A percentile compares a stretch with the other conserved stretches of the same genome.
Evolutionary conservation across 129 eudicot genomes (phyloP).

Genomic region (Chrysanthemum makinoi): DNA sequence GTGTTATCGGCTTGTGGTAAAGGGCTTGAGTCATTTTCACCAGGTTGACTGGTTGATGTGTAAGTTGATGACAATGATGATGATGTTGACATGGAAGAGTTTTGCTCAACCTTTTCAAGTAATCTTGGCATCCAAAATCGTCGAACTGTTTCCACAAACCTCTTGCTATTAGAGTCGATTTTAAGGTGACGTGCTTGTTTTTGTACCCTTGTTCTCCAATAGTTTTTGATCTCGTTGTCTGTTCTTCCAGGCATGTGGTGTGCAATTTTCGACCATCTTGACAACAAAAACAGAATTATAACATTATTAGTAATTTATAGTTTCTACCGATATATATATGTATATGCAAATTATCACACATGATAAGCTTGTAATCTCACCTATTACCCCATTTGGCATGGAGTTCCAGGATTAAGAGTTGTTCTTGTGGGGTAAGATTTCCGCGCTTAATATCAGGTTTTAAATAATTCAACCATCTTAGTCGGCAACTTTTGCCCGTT

Average conservation of each 20-base stretch:
- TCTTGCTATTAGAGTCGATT: slow-evolving; percentile 46
- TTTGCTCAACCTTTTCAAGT: slow-evolving; percentile 40
- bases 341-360: neutral
- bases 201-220: slow-evolving; percentile 68
- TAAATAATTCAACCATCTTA: slow-evolving; percentile 65
- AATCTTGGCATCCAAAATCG: slow-evolving; percentile 50
- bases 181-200: slow-evolving; percentile 62
- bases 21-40: slow-evolving; percentile 11
- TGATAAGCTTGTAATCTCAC: slow-evolving; percentile 22
- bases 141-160: slow-evolving; percentile 43
- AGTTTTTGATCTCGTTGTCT: slow-evolving; percentile 68
- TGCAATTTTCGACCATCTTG: slow-evolving; percentile 70
- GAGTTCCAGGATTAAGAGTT: slow-evolving; percentile 53
- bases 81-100: slow-evolving; percentile 17
- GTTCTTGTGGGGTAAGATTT: slow-evolving; percentile 57
- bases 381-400: slow-evolving; percentile 65
- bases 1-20: slow-evolving; percentile 11
- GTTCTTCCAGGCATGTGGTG: slow-evolving; percentile 57
- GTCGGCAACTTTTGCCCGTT: slow-evolving; percentile 64
- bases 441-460: slow-evolving; percentile 59
- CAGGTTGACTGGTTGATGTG: slow-evolving; percentile 13
- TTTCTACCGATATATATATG: neutral
- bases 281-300: neutral
- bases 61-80: slow-evolving; percentile 1
- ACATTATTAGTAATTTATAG: neutral